Base-by-base conservation (phyloP, 2,329 filamentous ascomycete genomes). In the Aspergillus puulaauensis region DNA sequence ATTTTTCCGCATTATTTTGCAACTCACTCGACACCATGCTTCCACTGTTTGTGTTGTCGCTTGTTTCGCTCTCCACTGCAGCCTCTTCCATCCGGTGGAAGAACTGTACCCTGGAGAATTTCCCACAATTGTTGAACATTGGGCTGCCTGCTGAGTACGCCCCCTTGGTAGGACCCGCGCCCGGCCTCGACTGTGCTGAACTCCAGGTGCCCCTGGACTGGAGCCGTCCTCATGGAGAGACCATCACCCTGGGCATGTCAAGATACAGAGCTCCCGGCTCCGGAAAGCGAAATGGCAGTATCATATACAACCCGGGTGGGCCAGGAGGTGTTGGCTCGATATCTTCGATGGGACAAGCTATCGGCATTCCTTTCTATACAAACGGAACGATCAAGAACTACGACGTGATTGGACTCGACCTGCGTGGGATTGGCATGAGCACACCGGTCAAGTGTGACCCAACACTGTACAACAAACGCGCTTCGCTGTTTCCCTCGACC, bases 341-440 rank as follows among this genome's bases (percentile, higher is more conserved):
- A 4, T 23, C n/a, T 3, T 40, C 33, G 1, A 19, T 58, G 27
- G 21, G 8, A 1, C 33, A 52, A 8, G 54, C 43, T 12, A 14
- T 46, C 12, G 54, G 41, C 2, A 8, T 12, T 11, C 21, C 24
- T 12, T 50, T 9, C 8, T 54, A 40, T 7, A 54, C 51, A 11
- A 53, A 41, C 9, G 33, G 11, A 3, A 54, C 52, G 6, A 17
- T 21, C 27, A 31, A 50, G 24, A 23, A 60, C 48, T 80, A 77
- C 64, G 78, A 80, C 61, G 64, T 80, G 19, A 73, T 80, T 46
- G 78, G 75, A 3, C 64, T 78, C 2, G 78, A 80, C 57, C 78
- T 77, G 0, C 72, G 78, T 3, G 79, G 79, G 12, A 72, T 77
- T 24, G 77, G 76, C 3, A 51, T 73, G 46, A 80, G 78, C 65